phyloP scores from a whole-genome alignment of 768 basidiomycete species.

The Phylloporus arenicola region DNA sequence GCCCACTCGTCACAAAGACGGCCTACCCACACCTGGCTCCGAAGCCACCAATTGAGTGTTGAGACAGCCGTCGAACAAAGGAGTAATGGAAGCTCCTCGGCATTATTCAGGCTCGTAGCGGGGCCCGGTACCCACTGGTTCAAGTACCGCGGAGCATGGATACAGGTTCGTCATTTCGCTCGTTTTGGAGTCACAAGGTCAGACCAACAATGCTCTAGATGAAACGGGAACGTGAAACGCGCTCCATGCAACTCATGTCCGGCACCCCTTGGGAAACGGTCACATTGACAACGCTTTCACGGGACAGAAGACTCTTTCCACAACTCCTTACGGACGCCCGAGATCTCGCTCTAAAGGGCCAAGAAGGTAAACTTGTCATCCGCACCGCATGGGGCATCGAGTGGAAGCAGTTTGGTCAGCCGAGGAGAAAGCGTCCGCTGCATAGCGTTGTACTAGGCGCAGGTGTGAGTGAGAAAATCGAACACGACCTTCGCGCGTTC shows the following conservation, averaged over 20 bases:
- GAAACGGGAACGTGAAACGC: conserved; percentile 90
- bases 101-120: conserved; percentile 88
- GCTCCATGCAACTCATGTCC: conserved; percentile 85
- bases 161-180: conserved; percentile 58
- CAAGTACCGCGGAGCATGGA: conserved; percentile 87
- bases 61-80: conserved; percentile 87
- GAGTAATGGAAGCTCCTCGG: conserved; percentile 87
- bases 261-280: conserved; percentile 98
- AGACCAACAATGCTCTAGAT: conserved; percentile 46
- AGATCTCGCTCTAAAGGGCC: conserved; percentile 74
- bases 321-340: conserved; percentile 82
- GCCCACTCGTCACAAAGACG: conserved; percentile 37
- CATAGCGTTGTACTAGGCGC: conserved; percentile 83
- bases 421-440: conserved; percentile 79
- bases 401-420: conserved; percentile 94
- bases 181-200: not conserved
- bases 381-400: conserved; percentile 96
- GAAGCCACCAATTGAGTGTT: conserved; percentile 90
- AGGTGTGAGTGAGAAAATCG: conserved; percentile 82
- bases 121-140: conserved; percentile 95
- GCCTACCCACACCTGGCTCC: conserved; percentile 42
- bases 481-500: conserved; percentile 76
- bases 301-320: conserved; percentile 79
- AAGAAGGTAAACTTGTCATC: conserved; percentile 93
- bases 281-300: conserved; percentile 85